Percentiles rank a stretch among this genome's conserved stretches.
Conservation (phyloP, 805 yeast species). For the Clavispora santaluciae region DNA sequence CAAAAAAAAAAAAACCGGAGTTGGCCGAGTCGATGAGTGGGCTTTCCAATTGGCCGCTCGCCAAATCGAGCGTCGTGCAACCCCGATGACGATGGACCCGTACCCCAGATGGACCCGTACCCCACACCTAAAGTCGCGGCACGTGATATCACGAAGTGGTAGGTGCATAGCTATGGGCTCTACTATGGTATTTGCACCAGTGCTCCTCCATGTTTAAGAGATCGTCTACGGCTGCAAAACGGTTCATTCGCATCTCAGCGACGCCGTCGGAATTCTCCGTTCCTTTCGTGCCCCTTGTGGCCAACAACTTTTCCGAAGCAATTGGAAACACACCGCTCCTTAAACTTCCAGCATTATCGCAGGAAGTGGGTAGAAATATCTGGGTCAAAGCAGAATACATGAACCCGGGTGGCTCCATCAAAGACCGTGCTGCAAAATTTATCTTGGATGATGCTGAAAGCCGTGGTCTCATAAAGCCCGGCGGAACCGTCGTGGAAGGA, state of each 20-base stretch:
- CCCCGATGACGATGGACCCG: too few species aligned
- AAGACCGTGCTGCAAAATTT: conserved; percentile 83
- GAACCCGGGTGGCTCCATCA: conserved; percentile 93
- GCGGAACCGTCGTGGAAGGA: conserved; percentile 88
- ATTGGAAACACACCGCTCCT: conserved; percentile 92
- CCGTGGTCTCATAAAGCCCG: conserved; percentile 58
- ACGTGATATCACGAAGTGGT: conserved; percentile 1
- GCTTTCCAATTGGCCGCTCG: too few species aligned
- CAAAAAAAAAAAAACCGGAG: too few species aligned
- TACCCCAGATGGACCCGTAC: too few species aligned
- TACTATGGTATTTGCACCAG: background rate
- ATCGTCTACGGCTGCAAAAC: conserved; percentile 3
- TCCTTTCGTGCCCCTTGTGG: conserved; percentile 61
- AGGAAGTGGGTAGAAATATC: conserved; percentile 62
- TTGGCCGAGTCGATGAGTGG: too few species aligned
- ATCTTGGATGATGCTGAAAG: conserved; percentile 75
- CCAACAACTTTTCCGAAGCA: conserved; percentile 75
- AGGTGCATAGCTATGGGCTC: background rate
- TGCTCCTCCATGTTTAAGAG: conserved; percentile 1
- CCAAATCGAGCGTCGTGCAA: too few species aligned
- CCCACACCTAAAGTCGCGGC: too few species aligned
- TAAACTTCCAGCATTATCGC: conserved; percentile 51
- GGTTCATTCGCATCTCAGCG: conserved; percentile 9
- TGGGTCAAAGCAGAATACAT: conserved; percentile 89
- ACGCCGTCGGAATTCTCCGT: conserved; percentile 16